Evolutionary conservation across 257 asterid genomes (phyloP).

Genomic region (Jacaranda copaia): DNA sequence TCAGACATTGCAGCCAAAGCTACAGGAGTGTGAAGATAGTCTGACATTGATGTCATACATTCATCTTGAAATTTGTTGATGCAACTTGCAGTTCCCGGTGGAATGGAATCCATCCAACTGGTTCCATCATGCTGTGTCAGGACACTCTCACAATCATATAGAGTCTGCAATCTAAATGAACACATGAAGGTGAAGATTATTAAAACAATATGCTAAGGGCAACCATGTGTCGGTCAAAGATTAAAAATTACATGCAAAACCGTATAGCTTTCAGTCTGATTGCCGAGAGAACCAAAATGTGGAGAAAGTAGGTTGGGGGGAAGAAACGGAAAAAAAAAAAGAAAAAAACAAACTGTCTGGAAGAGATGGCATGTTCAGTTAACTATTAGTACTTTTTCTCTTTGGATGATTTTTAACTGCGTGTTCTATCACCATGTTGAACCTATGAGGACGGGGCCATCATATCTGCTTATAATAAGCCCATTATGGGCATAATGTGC

Average conservation of each 20-base stretch:
- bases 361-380: too few relatives aligned
- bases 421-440: too few relatives aligned
- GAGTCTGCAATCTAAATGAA: constrained; percentile 62
- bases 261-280: constrained; percentile 10
- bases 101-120: constrained; percentile 59
- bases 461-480: too few relatives aligned
- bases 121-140: constrained; percentile 49
- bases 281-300: constrained; percentile 7
- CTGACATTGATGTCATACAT: constrained; percentile 74
- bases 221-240: background rate
- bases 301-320: background rate
- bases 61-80: constrained; percentile 74
- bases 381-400: too few relatives aligned
- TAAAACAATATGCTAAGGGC: constrained; percentile 19
- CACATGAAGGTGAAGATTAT: constrained; percentile 26
- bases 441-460: too few relatives aligned
- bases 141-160: constrained; percentile 68
- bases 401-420: too few relatives aligned
- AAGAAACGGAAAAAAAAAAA: too few relatives aligned
- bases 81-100: constrained; percentile 63
- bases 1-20: constrained; percentile 95
- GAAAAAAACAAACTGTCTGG: too few relatives aligned
- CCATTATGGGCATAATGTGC: too few relatives aligned
- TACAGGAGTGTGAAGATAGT: constrained; percentile 88
- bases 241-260: background rate